A percentile compares a stretch with the other conserved stretches of the same genome.
Evolutionary conservation across 176 grass and related monocot species (phyloP).

Genomic region (Stipa capillata): DNA sequence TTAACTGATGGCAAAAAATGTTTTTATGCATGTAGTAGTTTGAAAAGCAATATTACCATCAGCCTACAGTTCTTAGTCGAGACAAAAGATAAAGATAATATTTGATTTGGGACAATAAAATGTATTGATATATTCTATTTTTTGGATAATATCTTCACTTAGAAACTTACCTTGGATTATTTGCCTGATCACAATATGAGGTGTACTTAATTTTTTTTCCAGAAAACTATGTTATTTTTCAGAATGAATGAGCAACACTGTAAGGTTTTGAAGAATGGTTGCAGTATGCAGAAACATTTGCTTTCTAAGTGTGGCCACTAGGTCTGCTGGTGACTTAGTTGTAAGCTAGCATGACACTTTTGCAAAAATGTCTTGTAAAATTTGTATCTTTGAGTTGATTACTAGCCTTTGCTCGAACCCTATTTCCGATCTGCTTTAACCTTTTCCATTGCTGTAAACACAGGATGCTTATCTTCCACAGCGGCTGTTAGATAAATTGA

Average conservation of each 20-base stretch:
- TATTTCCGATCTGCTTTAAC: background rate
- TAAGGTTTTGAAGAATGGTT: background rate
- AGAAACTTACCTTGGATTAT: background rate
- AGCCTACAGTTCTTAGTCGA: background rate
- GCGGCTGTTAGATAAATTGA: conserved; percentile 89
- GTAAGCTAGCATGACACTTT: background rate
- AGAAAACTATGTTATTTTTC: background rate
- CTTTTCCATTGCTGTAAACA: conserved; percentile 17
- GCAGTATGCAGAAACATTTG: background rate
- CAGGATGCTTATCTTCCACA: conserved; percentile 99
- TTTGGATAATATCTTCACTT: background rate
- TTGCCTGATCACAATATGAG: background rate
- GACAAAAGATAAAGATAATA: background rate
- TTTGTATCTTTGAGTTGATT: conserved; percentile 7
- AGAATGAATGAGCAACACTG: background rate
- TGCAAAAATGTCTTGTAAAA: background rate
- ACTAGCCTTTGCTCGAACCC: background rate
- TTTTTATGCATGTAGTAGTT: background rate
- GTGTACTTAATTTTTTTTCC: background rate
- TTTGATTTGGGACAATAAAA: background rate
- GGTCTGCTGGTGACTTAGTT: background rate
- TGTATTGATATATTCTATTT: background rate
- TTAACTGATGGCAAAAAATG: too few species aligned
- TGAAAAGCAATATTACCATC: background rate
- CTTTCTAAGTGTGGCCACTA: background rate